Base-by-base conservation (phyloP, 805 yeast species). In the Ogataea saltuana region DNA sequence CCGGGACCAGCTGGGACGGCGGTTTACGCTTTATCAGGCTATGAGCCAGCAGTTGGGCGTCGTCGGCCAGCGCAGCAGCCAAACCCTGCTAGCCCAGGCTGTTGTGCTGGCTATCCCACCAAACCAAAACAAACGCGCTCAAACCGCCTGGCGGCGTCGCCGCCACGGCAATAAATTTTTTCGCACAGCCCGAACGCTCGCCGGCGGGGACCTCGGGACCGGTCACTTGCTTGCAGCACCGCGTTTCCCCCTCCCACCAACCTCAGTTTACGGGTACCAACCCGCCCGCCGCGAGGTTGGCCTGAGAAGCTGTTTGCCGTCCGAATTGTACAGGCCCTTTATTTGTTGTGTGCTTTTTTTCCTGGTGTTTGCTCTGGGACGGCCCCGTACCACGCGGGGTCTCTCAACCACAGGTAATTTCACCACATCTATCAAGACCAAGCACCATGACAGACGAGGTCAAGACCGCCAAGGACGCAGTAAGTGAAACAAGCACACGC, bases 391-490 rank as follows among this genome's bases (percentile, higher is more conserved):
- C 25, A 38, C 28, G 26, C 33, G 33, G 22, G 33, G 16, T 18
- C 16, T 6, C 21, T 18, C 21, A 28, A 20, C 10, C 17, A 16
- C 17, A 18, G 19, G 30, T 16, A 19, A 30, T 28, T 31, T 12
- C 17, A 21, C 15, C 27, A 30, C 7, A 18, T 19, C 26, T 19
- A 19, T 4, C 40, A 36, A 16, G 29, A 23, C 29, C 25, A 12
- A 23, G 11, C 19, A 53, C 44, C 30, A 49, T 51, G 54, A 50
- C 52, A 33, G 58, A 58, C 38, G 64, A 61, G 19, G 52, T 57
- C 44, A 61, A 58, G 42, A 41, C 54, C 10, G 61, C 64, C 19
- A 61, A 59, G 45, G 65, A 60, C 39, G 58, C 61, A 31, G 61
- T 57, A 57, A 45, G 61, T 57, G 41, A 25, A 13, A 22, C 25